Percentiles rank a stretch among this genome's conserved stretches.
Evolutionary conservation across 2,329 filamentous ascomycete species (phyloP).

Genomic region (Scytalidium sp.): DNA sequence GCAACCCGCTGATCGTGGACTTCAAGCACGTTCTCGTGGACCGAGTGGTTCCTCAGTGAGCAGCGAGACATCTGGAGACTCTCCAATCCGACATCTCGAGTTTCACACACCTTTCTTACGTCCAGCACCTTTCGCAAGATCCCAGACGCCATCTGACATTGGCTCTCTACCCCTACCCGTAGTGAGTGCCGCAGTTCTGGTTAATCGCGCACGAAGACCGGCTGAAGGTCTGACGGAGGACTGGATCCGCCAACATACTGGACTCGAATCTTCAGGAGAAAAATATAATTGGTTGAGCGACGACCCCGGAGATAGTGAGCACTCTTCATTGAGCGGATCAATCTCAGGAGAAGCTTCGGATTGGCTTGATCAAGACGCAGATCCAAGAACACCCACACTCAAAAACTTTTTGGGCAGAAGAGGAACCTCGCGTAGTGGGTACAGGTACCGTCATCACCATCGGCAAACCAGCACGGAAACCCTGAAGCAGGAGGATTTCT

Average conservation of each 20-base stretch:
- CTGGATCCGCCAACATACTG: slow-evolving; percentile 82
- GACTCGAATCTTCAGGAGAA: slow-evolving; percentile 66
- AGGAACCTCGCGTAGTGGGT: slow-evolving; percentile 14
- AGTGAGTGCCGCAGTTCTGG: slow-evolving; percentile 54
- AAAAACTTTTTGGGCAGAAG: slow-evolving; percentile 22
- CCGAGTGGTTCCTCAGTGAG: slow-evolving; percentile 51
- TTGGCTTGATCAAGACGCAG: slow-evolving; percentile 45
- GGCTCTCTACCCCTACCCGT: slow-evolving; percentile 24
- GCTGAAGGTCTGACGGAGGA: slow-evolving; percentile 70
- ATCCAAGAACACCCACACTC: slow-evolving; percentile 29
- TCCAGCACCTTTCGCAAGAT: slow-evolving; percentile 42
- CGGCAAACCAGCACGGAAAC: slow-evolving; percentile 31
- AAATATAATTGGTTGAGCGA: slow-evolving; percentile 83
- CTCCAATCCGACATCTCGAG: slow-evolving; percentile 58
- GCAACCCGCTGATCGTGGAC: slow-evolving; percentile 53
- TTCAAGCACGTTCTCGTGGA: slow-evolving; percentile 15
- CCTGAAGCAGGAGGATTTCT: slow-evolving; percentile 27
- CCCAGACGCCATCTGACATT: slow-evolving; percentile 34
- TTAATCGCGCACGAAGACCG: slow-evolving; percentile 58
- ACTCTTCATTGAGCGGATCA: slow-evolving; percentile 71
- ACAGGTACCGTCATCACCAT: slow-evolving; percentile 20
- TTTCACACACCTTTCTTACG: slow-evolving; percentile 62
- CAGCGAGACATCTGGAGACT: slow-evolving; percentile 59
- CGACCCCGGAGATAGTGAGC: slow-evolving; percentile 68
- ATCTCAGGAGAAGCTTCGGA: slow-evolving; percentile 44